These are phyloP conservation scores for Hortaea werneckii DNA, from an alignment of 2,329 filamentous ascomycete species.

Conservation along the genomic window DNA sequence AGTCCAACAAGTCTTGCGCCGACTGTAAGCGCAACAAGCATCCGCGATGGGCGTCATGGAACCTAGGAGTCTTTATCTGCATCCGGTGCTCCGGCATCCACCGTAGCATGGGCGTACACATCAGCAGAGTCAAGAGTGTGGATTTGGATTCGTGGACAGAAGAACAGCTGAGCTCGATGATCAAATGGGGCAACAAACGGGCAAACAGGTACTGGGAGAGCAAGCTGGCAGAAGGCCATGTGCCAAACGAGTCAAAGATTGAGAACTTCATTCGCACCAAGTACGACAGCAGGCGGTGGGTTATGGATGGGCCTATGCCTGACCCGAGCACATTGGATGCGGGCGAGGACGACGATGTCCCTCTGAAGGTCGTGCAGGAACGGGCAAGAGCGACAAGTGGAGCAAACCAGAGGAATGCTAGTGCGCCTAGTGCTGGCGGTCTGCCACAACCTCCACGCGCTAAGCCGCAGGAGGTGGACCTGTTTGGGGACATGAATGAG, in stretches of 20 bases:
- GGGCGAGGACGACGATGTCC: constrained; percentile 62
- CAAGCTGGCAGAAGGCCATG: constrained; percentile 81
- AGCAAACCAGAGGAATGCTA: constrained; percentile 1
- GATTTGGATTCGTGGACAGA: constrained; percentile 98
- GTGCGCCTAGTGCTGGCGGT: constrained; percentile 6
- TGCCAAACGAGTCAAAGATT: constrained; percentile 93
- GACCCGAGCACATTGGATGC: constrained; percentile 76
- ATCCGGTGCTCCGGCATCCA: constrained; percentile 96
- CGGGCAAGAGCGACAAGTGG: constrained; percentile 50
- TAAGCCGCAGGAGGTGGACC: constrained; percentile 46
- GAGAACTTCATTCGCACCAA: constrained; percentile 99
- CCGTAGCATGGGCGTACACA: constrained; percentile 97
- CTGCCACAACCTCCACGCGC: constrained; percentile 21
- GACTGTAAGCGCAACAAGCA: constrained; percentile 99
- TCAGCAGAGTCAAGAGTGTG: constrained; percentile 94
- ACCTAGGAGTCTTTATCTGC: constrained; percentile 92
- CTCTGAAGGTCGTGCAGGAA: constrained; percentile 57
- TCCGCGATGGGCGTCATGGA: constrained; percentile 98
- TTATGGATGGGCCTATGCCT: constrained; percentile 94
- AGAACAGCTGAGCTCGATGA: constrained; percentile 85
- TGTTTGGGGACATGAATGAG: constrained; percentile 65
- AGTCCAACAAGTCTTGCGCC: constrained; percentile 90
- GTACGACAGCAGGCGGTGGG: constrained; percentile 97
- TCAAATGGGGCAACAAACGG: constrained; percentile 91
- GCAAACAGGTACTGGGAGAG: constrained; percentile 99